A percentile compares a stretch with the other conserved stretches of the same genome.
Evolutionary conservation across 1,284 basidiomycete species (phyloP).

Genomic region (Earliella scabrosa): DNA sequence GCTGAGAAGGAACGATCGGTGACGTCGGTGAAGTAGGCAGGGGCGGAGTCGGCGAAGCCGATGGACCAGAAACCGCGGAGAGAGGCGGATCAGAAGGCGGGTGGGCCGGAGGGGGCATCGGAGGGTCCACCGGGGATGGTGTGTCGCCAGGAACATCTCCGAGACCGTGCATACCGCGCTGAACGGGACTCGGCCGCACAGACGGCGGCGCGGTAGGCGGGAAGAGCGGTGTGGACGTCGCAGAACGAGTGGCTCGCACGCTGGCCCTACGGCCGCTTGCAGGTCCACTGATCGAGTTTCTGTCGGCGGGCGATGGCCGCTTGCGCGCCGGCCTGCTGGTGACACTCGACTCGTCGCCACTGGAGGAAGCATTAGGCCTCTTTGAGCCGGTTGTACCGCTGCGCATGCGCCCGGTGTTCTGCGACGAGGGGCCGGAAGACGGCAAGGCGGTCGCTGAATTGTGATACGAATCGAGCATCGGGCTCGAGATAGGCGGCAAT

Average conservation of each 20-base stretch:
- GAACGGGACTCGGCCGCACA: constrained; percentile 24
- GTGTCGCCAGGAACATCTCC: constrained; percentile 55
- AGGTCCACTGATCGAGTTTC: constrained; percentile 17
- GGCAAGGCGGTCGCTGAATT: constrained; percentile 29
- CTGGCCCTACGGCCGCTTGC: constrained; percentile 16
- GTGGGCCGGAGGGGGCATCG: constrained; percentile 79
- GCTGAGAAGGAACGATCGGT: constrained; percentile 22
- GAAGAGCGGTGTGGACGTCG: constrained; percentile 66
- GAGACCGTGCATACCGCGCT: constrained; percentile 45
- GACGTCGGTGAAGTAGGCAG: constrained; percentile 25
- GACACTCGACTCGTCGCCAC: constrained; percentile 35
- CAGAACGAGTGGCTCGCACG: constrained; percentile 56
- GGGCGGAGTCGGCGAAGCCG: constrained; percentile 20
- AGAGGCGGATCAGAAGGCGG: constrained; percentile 42
- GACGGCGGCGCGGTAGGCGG: constrained; percentile 38
- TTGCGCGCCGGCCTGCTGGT: constrained; percentile 51
- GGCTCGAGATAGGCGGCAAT: constrained; percentile 76
- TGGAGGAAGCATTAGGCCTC: constrained; percentile 38
- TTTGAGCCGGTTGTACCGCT: constrained; percentile 27
- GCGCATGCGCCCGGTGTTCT: constrained; percentile 9
- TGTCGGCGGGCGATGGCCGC: constrained; percentile 38
- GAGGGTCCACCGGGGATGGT: constrained; percentile 79
- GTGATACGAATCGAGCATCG: constrained; percentile 66
- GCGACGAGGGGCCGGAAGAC: constrained; percentile 2
- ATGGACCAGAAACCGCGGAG: constrained; percentile 4